Percentiles rank a stretch among this genome's conserved stretches.
Conservation (phyloP, 2,329 filamentous ascomycete genomes). For the Leptosphaerulina australis region DNA sequence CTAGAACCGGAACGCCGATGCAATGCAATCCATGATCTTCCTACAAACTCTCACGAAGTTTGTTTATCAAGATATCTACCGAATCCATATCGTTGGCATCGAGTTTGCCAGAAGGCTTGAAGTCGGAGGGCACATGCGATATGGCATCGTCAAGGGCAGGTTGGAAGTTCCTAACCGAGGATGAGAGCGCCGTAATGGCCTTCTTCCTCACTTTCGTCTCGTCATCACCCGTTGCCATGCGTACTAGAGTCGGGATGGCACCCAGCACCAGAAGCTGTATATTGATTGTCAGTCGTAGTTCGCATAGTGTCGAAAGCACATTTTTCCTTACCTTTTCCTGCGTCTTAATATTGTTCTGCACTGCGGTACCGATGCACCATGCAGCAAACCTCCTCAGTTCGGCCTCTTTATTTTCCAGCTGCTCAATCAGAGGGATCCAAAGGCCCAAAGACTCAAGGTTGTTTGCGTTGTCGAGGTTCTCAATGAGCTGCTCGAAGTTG, state of each 20-base stretch:
- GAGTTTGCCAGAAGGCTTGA: conserved; percentile 65
- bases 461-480: conserved; percentile 86
- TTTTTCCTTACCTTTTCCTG: conserved; percentile 69
- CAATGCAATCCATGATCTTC: conserved; percentile 23
- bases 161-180: conserved; percentile 86
- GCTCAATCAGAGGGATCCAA: conserved; percentile 79
- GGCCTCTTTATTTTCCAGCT: conserved; percentile 69
- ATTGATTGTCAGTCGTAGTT: conserved; percentile 22
- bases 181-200: conserved; percentile 87
- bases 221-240: conserved; percentile 66
- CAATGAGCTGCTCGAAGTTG: conserved; percentile 37
- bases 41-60: conserved; percentile 53
- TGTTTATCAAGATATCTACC: conserved; percentile 75
- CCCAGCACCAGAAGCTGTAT: conserved; percentile 62
- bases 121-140: conserved; percentile 68
- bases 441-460: conserved; percentile 79
- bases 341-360: conserved; percentile 89
- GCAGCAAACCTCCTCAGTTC: conserved; percentile 84
- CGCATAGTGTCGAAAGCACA: not conserved
- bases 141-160: conserved; percentile 70
- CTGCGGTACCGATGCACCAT: conserved; percentile 93
- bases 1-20: conserved; percentile 32
- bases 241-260: conserved; percentile 72
- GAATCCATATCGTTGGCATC: conserved; percentile 88
- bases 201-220: conserved; percentile 75